Evolutionary conservation across 164 flowering plant genomes (phyloP), one percentile per base, ranked within the genome.

Genomic region (Berberis thunbergii): DNA sequence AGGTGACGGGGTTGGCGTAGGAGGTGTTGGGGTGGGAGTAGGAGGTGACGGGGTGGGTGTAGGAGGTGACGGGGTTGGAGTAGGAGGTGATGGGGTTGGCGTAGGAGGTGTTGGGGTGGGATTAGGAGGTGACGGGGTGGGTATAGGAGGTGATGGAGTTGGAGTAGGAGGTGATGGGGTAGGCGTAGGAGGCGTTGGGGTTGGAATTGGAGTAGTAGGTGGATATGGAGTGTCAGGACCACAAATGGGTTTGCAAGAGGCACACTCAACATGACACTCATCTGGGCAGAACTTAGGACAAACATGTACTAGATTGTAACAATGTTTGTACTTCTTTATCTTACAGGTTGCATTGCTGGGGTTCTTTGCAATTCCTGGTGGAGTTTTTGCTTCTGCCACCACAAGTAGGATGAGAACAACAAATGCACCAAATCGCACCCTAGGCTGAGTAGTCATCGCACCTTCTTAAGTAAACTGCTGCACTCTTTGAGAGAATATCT

Each of bases 211-310:
- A 4, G 49, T 4, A 8, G 49, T 0, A 46, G 8, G 8, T 4
- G 49, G 4, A 4, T 4, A 8, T 46, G 49, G 49, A 46, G 49
- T 46, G 0, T 46, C 49, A 46, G 49, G 49, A 4, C 6, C 8
- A 4, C 6, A 8, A 6, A 46, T 43, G 41, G 41, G 68, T n/a
- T 39, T 64, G 52, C 60, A 55, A 6, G 68, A 64, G 6, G 7
- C 54, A 41, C 81, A 78, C 2, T 79, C 66, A 1, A 79, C 78
- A 0, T 53, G 7, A 62, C 86, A 78, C 1, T 55, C 4, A 59
- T 69, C 69, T 12, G 78, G 76, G 52, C 84, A 83, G 61, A 60
- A 73, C 67, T 69, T 63, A 9, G 79, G 84, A 68, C 77, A 82
- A 13, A 67, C 80, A 68, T 76, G 80, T 61, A 45, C 80, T 9